phyloP scores from a whole-genome alignment of 2,329 filamentous ascomycete species.

The Xylaria multiplex region DNA sequence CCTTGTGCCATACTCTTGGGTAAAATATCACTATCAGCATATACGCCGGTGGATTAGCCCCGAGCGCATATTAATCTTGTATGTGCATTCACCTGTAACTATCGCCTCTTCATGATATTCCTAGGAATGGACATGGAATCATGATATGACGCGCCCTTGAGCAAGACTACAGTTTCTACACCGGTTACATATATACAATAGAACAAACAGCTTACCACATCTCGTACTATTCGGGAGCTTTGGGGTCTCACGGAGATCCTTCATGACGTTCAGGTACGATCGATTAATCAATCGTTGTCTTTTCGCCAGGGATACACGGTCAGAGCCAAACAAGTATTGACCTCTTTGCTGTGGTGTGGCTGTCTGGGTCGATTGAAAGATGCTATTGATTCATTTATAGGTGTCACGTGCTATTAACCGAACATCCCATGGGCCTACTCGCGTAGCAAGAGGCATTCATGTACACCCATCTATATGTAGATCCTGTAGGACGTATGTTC shows the following conservation, averaged over 20 bases:
- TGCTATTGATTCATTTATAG: constrained; percentile 9
- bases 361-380: neutral
- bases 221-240: too few relatives aligned
- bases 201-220: too few relatives aligned
- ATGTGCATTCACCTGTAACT: constrained; percentile 2
- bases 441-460: constrained; percentile 1
- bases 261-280: too few relatives aligned
- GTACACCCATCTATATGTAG: neutral
- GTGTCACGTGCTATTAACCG: neutral
- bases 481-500: neutral
- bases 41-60: constrained; percentile 1
- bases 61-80: constrained; percentile 1
- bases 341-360: neutral
- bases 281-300: neutral
- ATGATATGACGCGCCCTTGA: too few relatives aligned
- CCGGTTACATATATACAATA: too few relatives aligned
- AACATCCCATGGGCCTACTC: neutral
- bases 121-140: too few relatives aligned
- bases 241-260: too few relatives aligned
- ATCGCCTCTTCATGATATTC: too few relatives aligned
- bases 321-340: neutral
- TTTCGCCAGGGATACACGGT: neutral
- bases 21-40: neutral
- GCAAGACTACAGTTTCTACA: too few relatives aligned
- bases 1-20: constrained; percentile 24